These are phyloP conservation scores for Mycosarcoma maydis DNA, from an alignment of 1,284 basidiomycete genomes.

Conservation along the genomic window DNA sequence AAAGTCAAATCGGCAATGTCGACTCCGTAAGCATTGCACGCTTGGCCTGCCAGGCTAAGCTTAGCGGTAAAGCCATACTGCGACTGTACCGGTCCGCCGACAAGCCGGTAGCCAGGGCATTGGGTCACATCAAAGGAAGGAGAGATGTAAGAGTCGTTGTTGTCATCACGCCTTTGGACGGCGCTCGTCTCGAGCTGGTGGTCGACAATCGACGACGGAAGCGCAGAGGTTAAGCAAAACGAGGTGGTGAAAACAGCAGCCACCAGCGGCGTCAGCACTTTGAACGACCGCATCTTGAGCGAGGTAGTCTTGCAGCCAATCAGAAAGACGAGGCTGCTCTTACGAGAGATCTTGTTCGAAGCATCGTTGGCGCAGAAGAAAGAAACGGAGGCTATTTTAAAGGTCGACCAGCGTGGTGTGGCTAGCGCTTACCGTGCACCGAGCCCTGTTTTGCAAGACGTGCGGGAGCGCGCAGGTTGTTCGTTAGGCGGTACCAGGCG, in stretches of 20 bases:
- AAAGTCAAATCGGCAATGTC: constrained; percentile 76
- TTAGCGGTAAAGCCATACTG: constrained; percentile 72
- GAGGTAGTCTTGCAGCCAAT: no score
- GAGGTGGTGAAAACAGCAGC: constrained; percentile 23
- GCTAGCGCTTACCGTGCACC: background rate
- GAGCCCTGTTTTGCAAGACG: background rate
- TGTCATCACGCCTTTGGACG: constrained; percentile 15
- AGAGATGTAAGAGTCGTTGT: constrained; percentile 10
- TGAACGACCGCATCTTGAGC: constrained; percentile 28
- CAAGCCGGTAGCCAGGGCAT: constrained; percentile 49
- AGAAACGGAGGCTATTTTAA: constrained; percentile 2
- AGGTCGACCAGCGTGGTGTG: background rate
- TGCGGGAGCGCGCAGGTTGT: background rate
- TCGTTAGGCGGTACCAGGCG: background rate
- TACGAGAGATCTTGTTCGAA: constrained; percentile 3
- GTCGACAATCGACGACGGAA: constrained; percentile 22
- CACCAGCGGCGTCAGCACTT: constrained; percentile 28
- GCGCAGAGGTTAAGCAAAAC: constrained; percentile 11
- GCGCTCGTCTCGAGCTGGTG: constrained; percentile 27
- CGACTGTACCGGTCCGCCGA: constrained; percentile 23
- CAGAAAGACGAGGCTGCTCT: background rate
- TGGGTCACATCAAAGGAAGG: constrained; percentile 38
- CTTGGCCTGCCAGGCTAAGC: constrained; percentile 72
- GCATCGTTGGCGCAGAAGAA: no score
- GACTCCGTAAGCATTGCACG: constrained; percentile 78